Base-by-base conservation (phyloP, 768 basidiomycete species). In the Tephrocybe sp. region DNA sequence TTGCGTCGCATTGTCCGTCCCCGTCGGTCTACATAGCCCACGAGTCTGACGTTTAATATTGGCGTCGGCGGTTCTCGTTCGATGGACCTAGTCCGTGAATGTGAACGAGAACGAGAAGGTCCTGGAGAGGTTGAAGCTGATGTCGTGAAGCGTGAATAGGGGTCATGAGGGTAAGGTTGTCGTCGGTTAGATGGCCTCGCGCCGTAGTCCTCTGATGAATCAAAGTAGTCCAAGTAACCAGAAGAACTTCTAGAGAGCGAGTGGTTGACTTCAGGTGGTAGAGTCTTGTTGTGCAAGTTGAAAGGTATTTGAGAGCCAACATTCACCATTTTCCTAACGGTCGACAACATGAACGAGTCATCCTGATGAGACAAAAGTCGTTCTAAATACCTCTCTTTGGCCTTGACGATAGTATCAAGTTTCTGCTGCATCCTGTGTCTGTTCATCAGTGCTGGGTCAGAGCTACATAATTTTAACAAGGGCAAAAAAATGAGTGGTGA, bases 311-410 rank as follows among this genome's bases (percentile, higher is more conserved):
- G 74, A 1, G 80, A 77, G 47, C 76, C 75, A 12, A 86, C 76
- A 48, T 85, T 84, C 55, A 86, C 83, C 84, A 86, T 86, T 74
- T 79, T 83, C 25, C 84, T 86, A 62, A 19, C 23, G 47, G 42
- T 12, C 49, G 12, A 19, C n/a, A 25, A 31, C 37, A 31, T 47
- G 38, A 43, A 11, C 11, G 27, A 11, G 6, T 5, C 27, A 29
- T 11, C 5, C 27, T n/a, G n/a, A n/a, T n/a, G n/a, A n/a, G 11
- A 29, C 11, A 29, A 29, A 29, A 29, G 11, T 29, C 18, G 34
- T 30, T 47, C 8, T 34, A 69, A 76, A 51, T 50, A 83, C 84
- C 80, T 76, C 65, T 84, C 80, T 59, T 80, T 83, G 2, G 77
- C 64, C 3, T 80, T 78, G 22, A 86, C 81, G 25, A 86, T 83